These are phyloP conservation scores for Thermoascus crustaceus DNA, from an alignment of 2,329 filamentous ascomycete species.

Conservation along the genomic window DNA sequence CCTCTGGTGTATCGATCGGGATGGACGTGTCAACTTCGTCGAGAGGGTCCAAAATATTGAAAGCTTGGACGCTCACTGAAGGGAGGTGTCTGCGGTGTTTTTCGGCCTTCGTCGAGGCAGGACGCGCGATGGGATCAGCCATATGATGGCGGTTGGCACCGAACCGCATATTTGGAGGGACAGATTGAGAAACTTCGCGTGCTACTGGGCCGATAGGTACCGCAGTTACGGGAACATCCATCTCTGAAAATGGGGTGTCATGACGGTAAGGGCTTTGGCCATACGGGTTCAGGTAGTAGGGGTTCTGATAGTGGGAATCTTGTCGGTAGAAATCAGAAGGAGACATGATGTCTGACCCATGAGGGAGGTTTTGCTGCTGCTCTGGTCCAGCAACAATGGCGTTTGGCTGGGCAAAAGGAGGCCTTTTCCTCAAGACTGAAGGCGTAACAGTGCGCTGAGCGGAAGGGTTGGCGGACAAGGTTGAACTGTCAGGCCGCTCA, in stretches of 20 bases:
- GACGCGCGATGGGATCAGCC: slow-evolving; percentile 39
- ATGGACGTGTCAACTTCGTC: slow-evolving; percentile 16
- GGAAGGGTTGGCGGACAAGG: slow-evolving; percentile 14
- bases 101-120: slow-evolving; percentile 34
- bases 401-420: slow-evolving; percentile 8
- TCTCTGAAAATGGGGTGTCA: slow-evolving; percentile 81
- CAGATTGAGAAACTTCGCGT: slow-evolving; percentile 77
- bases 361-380: slow-evolving; percentile 29
- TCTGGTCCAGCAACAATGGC: slow-evolving; percentile 42
- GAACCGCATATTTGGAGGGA: slow-evolving; percentile 89
- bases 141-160: slow-evolving; percentile 34
- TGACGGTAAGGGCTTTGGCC: no score
- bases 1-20: slow-evolving; percentile 26
- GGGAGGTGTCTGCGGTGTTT: slow-evolving; percentile 25
- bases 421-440: slow-evolving; percentile 13
- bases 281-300: no score
- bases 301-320: slow-evolving; percentile 29
- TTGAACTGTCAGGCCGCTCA: slow-evolving; percentile 18
- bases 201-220: slow-evolving; percentile 63
- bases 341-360: slow-evolving; percentile 29
- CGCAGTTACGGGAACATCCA: slow-evolving; percentile 76
- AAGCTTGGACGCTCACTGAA: slow-evolving; percentile 3
- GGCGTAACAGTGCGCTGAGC: slow-evolving; percentile 24
- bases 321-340: slow-evolving; percentile 53
- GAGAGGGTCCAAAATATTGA: slow-evolving; percentile 19